These are phyloP conservation scores for Arctostaphylos glauca DNA, from an alignment of 148 eudicot species.

Conservation along the genomic window DNA sequence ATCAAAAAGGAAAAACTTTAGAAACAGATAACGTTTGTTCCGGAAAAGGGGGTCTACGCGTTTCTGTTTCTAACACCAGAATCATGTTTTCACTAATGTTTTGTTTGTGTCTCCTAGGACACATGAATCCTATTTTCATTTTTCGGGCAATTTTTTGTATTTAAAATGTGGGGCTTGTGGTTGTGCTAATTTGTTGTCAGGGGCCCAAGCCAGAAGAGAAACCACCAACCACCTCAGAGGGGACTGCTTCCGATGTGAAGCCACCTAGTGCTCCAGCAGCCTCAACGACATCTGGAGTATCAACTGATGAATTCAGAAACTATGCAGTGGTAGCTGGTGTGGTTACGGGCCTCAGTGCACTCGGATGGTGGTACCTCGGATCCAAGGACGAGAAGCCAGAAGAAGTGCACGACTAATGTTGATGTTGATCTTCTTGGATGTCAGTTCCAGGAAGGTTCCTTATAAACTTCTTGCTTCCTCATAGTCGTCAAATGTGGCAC, in stretches of 20 bases:
- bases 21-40: too few relatives aligned
- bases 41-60: too few relatives aligned
- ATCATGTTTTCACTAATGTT: neutral
- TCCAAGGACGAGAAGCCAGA: constrained; percentile 57
- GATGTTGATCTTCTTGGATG: neutral
- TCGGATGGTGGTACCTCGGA: constrained; percentile 60
- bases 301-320: constrained; percentile 73
- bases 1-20: too few relatives aligned
- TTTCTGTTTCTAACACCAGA: too few relatives aligned
- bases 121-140: neutral
- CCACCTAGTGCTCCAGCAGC: constrained; percentile 35
- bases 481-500: neutral
- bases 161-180: neutral
- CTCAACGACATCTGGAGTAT: constrained; percentile 42
- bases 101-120: neutral
- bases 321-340: constrained; percentile 77
- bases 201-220: constrained; percentile 63
- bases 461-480: neutral
- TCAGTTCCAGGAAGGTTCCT: neutral
- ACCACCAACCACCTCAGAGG: constrained; percentile 33
- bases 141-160: neutral
- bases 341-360: constrained; percentile 49
- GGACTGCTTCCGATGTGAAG: constrained; percentile 54
- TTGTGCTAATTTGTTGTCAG: constrained; percentile 34
- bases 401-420: constrained; percentile 66